Evolutionary conservation across 495 filamentous ascomycete species (phyloP).

Genomic region (Penicillium maclennaniae): DNA sequence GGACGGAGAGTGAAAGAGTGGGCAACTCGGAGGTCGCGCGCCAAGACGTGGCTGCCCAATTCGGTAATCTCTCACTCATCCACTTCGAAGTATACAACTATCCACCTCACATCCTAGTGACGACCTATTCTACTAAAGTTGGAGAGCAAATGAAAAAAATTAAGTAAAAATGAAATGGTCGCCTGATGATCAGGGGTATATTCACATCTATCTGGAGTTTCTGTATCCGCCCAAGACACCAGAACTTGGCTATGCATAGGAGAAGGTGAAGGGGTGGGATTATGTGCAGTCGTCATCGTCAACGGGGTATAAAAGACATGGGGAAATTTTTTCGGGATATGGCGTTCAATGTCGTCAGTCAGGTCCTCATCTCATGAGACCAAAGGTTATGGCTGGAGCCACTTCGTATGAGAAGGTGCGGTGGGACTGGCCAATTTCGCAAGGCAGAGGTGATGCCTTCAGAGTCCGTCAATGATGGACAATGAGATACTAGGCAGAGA

Average conservation of each 20-base stretch:
- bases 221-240: constrained; percentile 16
- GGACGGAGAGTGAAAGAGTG: constrained; percentile 9
- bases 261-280: constrained; percentile 18
- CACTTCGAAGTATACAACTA: neutral
- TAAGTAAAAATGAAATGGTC: constrained; percentile 3
- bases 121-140: too few species aligned
- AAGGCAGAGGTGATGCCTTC: constrained; percentile 1
- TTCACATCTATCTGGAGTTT: constrained; percentile 21
- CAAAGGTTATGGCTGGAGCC: neutral
- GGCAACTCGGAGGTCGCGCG: constrained; percentile 23
- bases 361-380: constrained; percentile 14
- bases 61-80: constrained; percentile 21
- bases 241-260: constrained; percentile 24
- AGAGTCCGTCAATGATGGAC: neutral
- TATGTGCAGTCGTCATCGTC: constrained; percentile 31
- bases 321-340: constrained; percentile 14
- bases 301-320: constrained; percentile 26
- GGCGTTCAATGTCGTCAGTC: constrained; percentile 21
- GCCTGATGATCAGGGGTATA: constrained; percentile 7
- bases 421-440: neutral
- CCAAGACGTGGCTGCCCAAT: constrained; percentile 25
- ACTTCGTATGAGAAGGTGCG: neutral
- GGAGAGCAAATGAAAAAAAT: too few species aligned
- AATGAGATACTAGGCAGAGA: neutral
- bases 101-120: neutral